phyloP scores from a whole-genome alignment of 1,284 basidiomycete genomes.

The Inonotus hispidus region DNA sequence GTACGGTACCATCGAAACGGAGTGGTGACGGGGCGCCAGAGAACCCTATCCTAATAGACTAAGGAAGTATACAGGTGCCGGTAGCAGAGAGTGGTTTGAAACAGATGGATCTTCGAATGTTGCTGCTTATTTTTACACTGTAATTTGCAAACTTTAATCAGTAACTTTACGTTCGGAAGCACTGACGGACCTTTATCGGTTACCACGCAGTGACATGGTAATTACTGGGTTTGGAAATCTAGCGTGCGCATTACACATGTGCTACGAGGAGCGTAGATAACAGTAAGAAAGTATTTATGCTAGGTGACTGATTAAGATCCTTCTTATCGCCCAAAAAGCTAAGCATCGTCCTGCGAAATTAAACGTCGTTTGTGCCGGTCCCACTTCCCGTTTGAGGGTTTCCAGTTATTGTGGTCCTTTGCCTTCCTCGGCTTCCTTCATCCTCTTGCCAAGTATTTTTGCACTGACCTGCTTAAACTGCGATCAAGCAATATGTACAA shows the following conservation, averaged over 20 bases:
- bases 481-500: slow-evolving; percentile 15
- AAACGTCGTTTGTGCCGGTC: background rate
- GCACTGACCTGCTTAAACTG: slow-evolving; percentile 56
- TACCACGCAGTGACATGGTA: background rate
- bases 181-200: background rate
- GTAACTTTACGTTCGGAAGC: background rate
- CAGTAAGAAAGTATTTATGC: background rate
- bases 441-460: slow-evolving; percentile 68
- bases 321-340: background rate
- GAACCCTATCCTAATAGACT: slow-evolving; percentile 9
- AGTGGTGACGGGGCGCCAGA: slow-evolving; percentile 3
- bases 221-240: background rate
- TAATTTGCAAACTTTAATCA: background rate
- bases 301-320: background rate
- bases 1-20: slow-evolving; percentile 2
- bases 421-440: slow-evolving; percentile 45
- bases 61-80: background rate
- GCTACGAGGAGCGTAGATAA: background rate
- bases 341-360: background rate
- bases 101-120: slow-evolving; percentile 2
- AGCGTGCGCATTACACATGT: background rate
- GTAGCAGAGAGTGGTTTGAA: background rate
- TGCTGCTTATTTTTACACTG: slow-evolving; percentile 1
- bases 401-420: slow-evolving; percentile 30
- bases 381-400: too few relatives aligned